Conservation (phyloP, 1,284 basidiomycete genomes). For the Boletellus deceptivus region DNA sequence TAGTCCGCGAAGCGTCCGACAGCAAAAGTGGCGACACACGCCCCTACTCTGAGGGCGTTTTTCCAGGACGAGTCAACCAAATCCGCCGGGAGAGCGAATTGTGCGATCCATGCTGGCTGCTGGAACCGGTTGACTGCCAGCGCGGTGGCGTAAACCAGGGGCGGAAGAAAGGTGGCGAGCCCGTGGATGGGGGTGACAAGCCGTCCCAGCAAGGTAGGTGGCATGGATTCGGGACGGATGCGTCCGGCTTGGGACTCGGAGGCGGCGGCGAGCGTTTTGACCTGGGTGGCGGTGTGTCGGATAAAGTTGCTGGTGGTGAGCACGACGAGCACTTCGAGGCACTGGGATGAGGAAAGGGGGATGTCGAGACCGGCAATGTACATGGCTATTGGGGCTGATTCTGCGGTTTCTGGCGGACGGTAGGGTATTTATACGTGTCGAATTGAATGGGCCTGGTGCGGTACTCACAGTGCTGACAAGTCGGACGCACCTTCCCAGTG, state of each 20-base stretch:
- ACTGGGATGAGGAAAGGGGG: conserved; percentile 13
- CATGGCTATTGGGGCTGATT: too few relatives aligned
- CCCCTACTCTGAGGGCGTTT: conserved; percentile 8
- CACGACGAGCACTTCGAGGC: conserved; percentile 24
- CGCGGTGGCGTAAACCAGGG: conserved; percentile 20
- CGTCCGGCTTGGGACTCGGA: conserved; percentile 22
- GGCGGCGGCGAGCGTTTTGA: background rate
- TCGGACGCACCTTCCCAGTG: too few relatives aligned
- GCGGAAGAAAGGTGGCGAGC: conserved; percentile 14
- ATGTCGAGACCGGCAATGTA: too few relatives aligned
- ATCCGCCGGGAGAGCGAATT: conserved; percentile 23
- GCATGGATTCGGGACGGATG: conserved; percentile 20
- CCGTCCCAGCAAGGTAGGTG: conserved; percentile 17
- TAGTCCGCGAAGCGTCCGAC: conserved; percentile 1
- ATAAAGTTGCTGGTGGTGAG: conserved; percentile 8
- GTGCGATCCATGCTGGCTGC: conserved; percentile 30
- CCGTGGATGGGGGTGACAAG: conserved; percentile 16
- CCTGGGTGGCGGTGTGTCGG: background rate
- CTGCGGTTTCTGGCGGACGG: too few relatives aligned
- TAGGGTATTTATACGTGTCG: too few relatives aligned
- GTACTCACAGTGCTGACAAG: too few relatives aligned
- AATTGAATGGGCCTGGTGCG: too few relatives aligned
- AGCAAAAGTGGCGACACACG: conserved; percentile 14
- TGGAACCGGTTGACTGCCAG: conserved; percentile 23
- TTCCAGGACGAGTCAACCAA: background rate